phyloP scores from a whole-genome alignment of 345 rosid genomes.

The Ceriops tagal region DNA sequence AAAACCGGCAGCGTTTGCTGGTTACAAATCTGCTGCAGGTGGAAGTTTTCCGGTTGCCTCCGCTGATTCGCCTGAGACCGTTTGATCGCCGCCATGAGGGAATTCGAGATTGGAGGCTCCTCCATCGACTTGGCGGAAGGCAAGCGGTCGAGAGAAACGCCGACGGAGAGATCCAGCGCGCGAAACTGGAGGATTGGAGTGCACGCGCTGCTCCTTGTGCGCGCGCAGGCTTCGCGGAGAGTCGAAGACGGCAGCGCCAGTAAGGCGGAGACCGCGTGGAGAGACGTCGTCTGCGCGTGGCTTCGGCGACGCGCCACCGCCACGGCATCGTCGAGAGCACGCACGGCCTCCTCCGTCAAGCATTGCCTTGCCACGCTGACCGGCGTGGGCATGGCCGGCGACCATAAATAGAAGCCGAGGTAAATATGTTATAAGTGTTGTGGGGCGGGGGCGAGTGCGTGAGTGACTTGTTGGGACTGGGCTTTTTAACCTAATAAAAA shows the following conservation, averaged over 20 bases:
- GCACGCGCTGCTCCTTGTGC: constrained; percentile 39
- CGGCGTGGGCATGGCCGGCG: constrained; percentile 66
- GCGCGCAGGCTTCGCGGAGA: constrained; percentile 63
- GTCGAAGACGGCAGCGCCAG: constrained; percentile 48
- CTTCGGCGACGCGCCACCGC: constrained; percentile 62
- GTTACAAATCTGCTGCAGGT: constrained; percentile 34
- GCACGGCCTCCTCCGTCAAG: constrained; percentile 64
- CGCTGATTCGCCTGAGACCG: constrained; percentile 94
- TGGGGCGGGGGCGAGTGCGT: not conserved
- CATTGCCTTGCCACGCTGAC: constrained; percentile 56
- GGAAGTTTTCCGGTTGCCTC: constrained; percentile 76
- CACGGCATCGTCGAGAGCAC: constrained; percentile 62
- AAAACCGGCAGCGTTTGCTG: constrained; percentile 43
- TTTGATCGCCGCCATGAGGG: constrained; percentile 96
- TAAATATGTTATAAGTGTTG: not conserved
- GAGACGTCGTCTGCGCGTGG: constrained; percentile 69
- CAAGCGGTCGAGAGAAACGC: constrained; percentile 60
- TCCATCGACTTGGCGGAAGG: constrained; percentile 41
- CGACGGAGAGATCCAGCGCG: constrained; percentile 61
- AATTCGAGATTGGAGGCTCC: constrained; percentile 70
- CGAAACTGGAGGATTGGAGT: constrained; percentile 55
- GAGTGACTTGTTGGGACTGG: not conserved
- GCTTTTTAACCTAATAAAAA: constrained; percentile 6
- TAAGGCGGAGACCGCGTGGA: constrained; percentile 62
- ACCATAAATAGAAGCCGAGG: not conserved